A percentile compares a stretch with the other conserved stretches of the same genome.
phyloP scores from a whole-genome alignment of 305 asterid genomes.

The Fraxinus velutina region DNA sequence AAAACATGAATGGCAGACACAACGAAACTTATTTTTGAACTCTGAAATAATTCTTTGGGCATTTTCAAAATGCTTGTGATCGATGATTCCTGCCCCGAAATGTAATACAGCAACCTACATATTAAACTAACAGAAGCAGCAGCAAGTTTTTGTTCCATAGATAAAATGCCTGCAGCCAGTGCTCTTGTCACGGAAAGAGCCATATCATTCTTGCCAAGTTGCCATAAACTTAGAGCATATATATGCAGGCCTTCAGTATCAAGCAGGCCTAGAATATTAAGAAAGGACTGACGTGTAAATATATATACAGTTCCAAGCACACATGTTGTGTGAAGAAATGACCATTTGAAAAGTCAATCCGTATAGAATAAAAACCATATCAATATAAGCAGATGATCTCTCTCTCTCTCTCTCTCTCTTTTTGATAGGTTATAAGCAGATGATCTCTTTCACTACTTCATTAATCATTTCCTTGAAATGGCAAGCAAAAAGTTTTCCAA shows the following conservation, averaged over 20 bases:
- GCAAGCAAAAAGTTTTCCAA: not conserved
- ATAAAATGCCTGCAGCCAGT: slow-evolving; percentile 58
- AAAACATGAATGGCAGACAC: slow-evolving; percentile 72
- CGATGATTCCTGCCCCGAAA: slow-evolving; percentile 74
- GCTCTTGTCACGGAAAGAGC: slow-evolving; percentile 58
- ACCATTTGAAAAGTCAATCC: not conserved
- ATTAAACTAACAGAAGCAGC: slow-evolving; percentile 61
- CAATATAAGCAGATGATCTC: not conserved
- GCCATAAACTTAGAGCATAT: slow-evolving; percentile 79
- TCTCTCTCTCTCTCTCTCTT: no score
- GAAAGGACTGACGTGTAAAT: slow-evolving; percentile 12
- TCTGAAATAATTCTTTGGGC: slow-evolving; percentile 65
- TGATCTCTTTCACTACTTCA: not conserved
- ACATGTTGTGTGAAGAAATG: not conserved
- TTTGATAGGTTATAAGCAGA: no score
- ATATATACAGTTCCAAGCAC: not conserved
- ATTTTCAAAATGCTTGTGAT: slow-evolving; percentile 65
- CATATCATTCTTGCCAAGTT: slow-evolving; percentile 67
- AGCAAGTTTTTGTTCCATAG: slow-evolving; percentile 60
- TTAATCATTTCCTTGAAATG: not conserved
- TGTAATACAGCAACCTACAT: slow-evolving; percentile 61
- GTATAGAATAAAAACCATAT: not conserved
- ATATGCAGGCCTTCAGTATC: slow-evolving; percentile 67
- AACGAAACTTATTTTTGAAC: slow-evolving; percentile 65
- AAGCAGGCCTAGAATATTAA: slow-evolving; percentile 67